Percentiles rank a stretch among this genome's conserved stretches.
Conservation (phyloP, 306 rosid species). For the Castanopsis chinensis region DNA sequence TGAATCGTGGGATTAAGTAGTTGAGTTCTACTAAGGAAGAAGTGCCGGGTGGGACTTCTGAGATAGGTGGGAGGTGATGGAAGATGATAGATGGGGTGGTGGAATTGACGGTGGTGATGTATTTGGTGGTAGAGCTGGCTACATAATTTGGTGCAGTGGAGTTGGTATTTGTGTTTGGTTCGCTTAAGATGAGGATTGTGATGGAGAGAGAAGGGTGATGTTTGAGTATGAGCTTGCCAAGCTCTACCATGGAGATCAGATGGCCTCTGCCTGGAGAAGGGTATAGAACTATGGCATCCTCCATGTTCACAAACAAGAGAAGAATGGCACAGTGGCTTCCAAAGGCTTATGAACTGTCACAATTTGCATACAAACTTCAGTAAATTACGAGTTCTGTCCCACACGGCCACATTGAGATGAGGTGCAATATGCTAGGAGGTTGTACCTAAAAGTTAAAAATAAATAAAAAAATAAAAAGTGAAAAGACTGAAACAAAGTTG, state of each 20-base stretch:
- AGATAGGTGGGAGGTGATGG: background rate
- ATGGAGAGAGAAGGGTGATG: background rate
- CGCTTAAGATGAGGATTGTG: background rate
- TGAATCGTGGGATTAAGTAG: background rate
- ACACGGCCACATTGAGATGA: too few species aligned
- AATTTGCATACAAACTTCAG: accelerated
- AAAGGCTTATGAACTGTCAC: too few species aligned
- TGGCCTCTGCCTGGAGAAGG: slow-evolving; percentile 20
- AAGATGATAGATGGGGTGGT: background rate
- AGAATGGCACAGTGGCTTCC: background rate
- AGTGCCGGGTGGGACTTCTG: background rate
- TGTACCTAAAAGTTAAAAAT: too few species aligned
- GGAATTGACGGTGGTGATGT: background rate
- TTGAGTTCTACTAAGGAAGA: background rate
- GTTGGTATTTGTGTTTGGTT: background rate
- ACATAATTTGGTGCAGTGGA: background rate
- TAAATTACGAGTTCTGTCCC: too few species aligned
- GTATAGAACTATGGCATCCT: slow-evolving; percentile 24
- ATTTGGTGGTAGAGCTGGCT: background rate
- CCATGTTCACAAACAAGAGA: background rate
- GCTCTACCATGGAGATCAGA: slow-evolving; percentile 22
- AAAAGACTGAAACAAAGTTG: too few species aligned
- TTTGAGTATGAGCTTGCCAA: slow-evolving; percentile 15
- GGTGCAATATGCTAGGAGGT: too few species aligned
- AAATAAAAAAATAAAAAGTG: too few species aligned